phyloP scores from a whole-genome alignment of 2,329 filamentous ascomycete species.

The Hirsutella rhossiliensis region DNA sequence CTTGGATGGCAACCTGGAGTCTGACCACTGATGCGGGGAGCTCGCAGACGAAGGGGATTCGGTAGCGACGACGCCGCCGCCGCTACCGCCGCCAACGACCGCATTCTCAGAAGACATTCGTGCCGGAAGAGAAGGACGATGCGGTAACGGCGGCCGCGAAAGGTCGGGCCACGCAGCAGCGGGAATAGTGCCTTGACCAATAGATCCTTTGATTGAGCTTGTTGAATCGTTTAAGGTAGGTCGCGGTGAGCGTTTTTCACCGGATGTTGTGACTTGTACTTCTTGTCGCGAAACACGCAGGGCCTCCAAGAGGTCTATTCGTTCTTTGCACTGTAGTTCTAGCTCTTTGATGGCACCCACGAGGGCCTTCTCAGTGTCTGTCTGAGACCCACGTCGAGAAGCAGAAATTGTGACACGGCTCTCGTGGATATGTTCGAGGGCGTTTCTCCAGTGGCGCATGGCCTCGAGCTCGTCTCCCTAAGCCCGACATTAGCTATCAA shows the following conservation, averaged over 20 bases:
- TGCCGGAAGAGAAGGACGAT: constrained; percentile 43
- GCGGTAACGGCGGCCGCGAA: constrained; percentile 52
- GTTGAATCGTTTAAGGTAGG: constrained; percentile 10
- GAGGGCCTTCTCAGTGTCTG: constrained; percentile 74
- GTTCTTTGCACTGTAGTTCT: constrained; percentile 85
- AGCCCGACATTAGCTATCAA: not conserved
- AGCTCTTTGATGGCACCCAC: constrained; percentile 71
- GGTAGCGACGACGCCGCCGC: not conserved
- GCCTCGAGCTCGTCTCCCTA: constrained; percentile 89
- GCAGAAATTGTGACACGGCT: constrained; percentile 68
- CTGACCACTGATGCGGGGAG: constrained; percentile 1
- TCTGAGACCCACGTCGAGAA: constrained; percentile 55
- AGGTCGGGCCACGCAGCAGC: constrained; percentile 69
- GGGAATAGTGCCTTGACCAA: constrained; percentile 72
- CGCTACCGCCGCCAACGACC: constrained; percentile 12
- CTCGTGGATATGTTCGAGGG: constrained; percentile 79
- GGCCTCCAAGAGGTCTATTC: constrained; percentile 78
- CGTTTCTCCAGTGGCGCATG: constrained; percentile 77
- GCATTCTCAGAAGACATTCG: constrained; percentile 40
- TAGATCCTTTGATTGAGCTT: constrained; percentile 41
- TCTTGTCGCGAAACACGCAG: constrained; percentile 53
- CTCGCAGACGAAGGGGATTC: constrained; percentile 5
- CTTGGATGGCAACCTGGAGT: constrained; percentile 16
- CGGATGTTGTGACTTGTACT: constrained; percentile 6
- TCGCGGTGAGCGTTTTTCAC: constrained; percentile 9